phyloP scores from a whole-genome alignment of 73 alveolate genomes.

The Loxodes magnus region DNA sequence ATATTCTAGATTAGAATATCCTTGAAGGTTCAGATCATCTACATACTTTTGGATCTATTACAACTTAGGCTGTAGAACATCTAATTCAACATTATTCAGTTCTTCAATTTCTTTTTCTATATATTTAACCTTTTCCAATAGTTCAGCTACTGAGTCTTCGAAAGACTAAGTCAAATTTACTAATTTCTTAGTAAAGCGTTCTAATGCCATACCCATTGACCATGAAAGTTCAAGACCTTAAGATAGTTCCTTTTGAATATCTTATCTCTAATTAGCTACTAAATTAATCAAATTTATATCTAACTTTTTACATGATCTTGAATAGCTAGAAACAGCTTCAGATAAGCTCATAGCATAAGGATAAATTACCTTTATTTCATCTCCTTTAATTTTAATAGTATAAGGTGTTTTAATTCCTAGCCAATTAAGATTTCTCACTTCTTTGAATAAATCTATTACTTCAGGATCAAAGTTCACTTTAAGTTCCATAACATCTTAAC shows the following conservation, averaged over 20 bases:
- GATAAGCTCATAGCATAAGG: slow-evolving; percentile 60
- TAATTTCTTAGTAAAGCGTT: too few relatives aligned
- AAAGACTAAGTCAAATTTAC: too few relatives aligned
- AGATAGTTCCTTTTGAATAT: too few relatives aligned
- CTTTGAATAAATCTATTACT: slow-evolving; percentile 77
- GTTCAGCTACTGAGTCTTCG: slow-evolving; percentile 30
- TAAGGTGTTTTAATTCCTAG: slow-evolving; percentile 29
- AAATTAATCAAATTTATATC: slow-evolving; percentile 52
- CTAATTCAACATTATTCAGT: slow-evolving; percentile 16
- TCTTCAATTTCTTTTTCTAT: slow-evolving; percentile 21
- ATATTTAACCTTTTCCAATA: slow-evolving; percentile 20
- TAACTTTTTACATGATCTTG: slow-evolving; percentile 47
- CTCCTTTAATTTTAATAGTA: slow-evolving; percentile 28
- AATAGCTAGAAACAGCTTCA: slow-evolving; percentile 74
- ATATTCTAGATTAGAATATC: slow-evolving; percentile 66
- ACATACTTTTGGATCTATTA: background rate
- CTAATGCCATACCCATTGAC: too few relatives aligned
- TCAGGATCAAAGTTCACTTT: slow-evolving; percentile 85
- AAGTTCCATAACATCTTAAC: slow-evolving; percentile 47
- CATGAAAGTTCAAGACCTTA: too few relatives aligned
- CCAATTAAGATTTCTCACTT: slow-evolving; percentile 33
- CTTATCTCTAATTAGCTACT: slow-evolving; percentile 63
- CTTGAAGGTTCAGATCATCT: slow-evolving; percentile 57
- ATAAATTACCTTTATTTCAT: slow-evolving; percentile 48
- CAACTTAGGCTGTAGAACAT: slow-evolving; percentile 11